These are phyloP conservation scores for Tolypocladium amazonense DNA, from an alignment of 2,329 filamentous ascomycete species.

Conservation along the genomic window DNA sequence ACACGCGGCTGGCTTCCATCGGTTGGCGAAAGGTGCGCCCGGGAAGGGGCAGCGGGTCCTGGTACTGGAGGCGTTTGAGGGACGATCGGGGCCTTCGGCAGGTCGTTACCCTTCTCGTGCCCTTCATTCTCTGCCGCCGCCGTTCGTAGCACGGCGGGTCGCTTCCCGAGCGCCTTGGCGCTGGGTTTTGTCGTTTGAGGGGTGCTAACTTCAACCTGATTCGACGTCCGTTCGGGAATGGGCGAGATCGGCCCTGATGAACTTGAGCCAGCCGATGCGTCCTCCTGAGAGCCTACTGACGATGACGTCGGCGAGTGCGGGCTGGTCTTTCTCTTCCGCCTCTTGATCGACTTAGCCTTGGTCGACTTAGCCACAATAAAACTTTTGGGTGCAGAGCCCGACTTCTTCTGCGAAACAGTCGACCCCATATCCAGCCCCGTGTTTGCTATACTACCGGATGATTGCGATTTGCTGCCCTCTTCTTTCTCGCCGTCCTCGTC, in stretches of 20 bases:
- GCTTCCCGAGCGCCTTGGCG: slow-evolving; percentile 39
- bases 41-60: background rate
- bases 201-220: slow-evolving; percentile 3
- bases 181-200: slow-evolving; percentile 14
- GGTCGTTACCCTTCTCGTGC: slow-evolving; percentile 1
- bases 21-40: background rate
- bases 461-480: slow-evolving; percentile 21
- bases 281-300: slow-evolving; percentile 22
- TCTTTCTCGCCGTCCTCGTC: slow-evolving; percentile 30
- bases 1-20: background rate
- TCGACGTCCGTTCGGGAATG: slow-evolving; percentile 14
- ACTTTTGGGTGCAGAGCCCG: background rate
- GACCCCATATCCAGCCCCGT: slow-evolving; percentile 19
- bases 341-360: slow-evolving; percentile 19
- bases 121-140: slow-evolving; percentile 7
- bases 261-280: slow-evolving; percentile 11
- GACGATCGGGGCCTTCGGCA: slow-evolving; percentile 3
- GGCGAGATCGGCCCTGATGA: slow-evolving; percentile 13
- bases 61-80: background rate
- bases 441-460: slow-evolving; percentile 28
- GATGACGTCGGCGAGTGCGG: slow-evolving; percentile 33
- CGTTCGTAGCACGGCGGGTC: slow-evolving; percentile 19
- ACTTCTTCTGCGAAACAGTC: slow-evolving; percentile 10
- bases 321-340: slow-evolving; percentile 26
- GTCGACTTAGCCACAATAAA: slow-evolving; percentile 5